phyloP scores from a whole-genome alignment of 2,329 filamentous ascomycete species.

The Simplicillium aogashimaense region DNA sequence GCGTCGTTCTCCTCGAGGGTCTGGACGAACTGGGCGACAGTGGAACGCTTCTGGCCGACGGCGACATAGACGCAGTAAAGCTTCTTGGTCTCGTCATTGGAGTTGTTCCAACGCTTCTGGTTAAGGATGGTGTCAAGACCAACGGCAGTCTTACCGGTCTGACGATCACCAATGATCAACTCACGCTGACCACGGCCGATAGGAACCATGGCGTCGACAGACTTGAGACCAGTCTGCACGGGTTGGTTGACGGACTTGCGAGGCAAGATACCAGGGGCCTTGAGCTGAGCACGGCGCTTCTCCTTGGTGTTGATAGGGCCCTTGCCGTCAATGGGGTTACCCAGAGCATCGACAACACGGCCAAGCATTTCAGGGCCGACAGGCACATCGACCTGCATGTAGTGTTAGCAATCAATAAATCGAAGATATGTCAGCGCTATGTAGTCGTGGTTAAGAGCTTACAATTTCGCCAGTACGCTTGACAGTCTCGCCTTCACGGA shows the following conservation, averaged over 20 bases:
- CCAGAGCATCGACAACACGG: slow-evolving; percentile 96
- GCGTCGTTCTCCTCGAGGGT: slow-evolving; percentile 99
- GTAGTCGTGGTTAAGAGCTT: slow-evolving; percentile 30
- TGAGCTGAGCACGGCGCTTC: slow-evolving; percentile 94
- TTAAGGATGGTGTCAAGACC: slow-evolving; percentile 97
- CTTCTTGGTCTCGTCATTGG: slow-evolving; percentile 88
- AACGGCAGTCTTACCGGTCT: slow-evolving; percentile 99
- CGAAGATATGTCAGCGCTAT: slow-evolving; percentile 1
- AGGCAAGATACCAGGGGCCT: slow-evolving; percentile 97
- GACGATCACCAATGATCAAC: slow-evolving; percentile 99
- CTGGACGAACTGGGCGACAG: slow-evolving; percentile 98
- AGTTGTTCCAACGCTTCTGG: slow-evolving; percentile 96
- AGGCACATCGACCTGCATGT: slow-evolving; percentile 77
- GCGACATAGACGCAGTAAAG: slow-evolving; percentile 99
- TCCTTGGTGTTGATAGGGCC: slow-evolving; percentile 87
- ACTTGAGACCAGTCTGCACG: slow-evolving; percentile 99
- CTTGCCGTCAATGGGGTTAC: slow-evolving; percentile 99
- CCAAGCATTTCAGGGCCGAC: slow-evolving; percentile 89
- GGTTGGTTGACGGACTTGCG: slow-evolving; percentile 96
- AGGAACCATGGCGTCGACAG: slow-evolving; percentile 98
- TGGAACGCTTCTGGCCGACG: slow-evolving; percentile 98
- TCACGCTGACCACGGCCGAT: slow-evolving; percentile 99
- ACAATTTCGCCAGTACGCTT: slow-evolving; percentile 99
- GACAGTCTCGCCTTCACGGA: slow-evolving; percentile 98
- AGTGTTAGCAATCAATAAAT: background rate